These are phyloP conservation scores for Calophaca sinica DNA, from an alignment of 306 rosid genomes.

Conservation along the genomic window DNA sequence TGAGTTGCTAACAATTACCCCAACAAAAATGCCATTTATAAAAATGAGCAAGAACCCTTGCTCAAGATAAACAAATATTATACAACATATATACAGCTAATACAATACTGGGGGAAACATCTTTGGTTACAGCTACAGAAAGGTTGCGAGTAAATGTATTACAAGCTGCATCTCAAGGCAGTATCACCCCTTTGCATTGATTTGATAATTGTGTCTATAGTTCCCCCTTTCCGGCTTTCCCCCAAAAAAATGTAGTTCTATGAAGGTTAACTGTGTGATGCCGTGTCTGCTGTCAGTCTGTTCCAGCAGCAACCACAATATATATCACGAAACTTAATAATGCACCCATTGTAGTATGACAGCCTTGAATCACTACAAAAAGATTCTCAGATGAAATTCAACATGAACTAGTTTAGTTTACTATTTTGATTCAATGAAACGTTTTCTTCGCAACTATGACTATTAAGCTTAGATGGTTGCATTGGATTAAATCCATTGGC, in stretches of 20 bases:
- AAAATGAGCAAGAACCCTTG: too few relatives aligned
- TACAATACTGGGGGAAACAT: neutral
- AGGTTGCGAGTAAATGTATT: neutral
- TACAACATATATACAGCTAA: too few relatives aligned
- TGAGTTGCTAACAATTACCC: too few relatives aligned
- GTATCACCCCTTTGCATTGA: constrained; percentile 41
- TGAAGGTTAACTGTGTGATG: constrained; percentile 34
- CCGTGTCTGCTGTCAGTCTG: constrained; percentile 35
- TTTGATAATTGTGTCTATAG: constrained; percentile 26
- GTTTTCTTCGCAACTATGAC: constrained; percentile 60
- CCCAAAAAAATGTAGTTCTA: constrained; percentile 49
- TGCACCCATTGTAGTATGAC: constrained; percentile 41
- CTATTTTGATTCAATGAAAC: constrained; percentile 53
- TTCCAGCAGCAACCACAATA: constrained; percentile 48
- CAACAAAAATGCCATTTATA: too few relatives aligned
- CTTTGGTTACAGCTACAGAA: constrained; percentile 34
- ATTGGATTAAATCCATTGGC: constrained; percentile 60
- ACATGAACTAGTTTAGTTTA: constrained; percentile 44
- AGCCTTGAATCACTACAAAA: constrained; percentile 22
- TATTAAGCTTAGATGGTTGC: constrained; percentile 43
- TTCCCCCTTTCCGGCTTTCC: constrained; percentile 2
- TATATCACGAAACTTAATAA: constrained; percentile 37
- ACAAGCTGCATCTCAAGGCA: constrained; percentile 22
- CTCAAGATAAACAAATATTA: too few relatives aligned
- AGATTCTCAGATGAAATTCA: constrained; percentile 45